These are phyloP conservation scores for Neofusicoccum ribis DNA, from an alignment of 2,329 filamentous ascomycete species.

Conservation along the genomic window DNA sequence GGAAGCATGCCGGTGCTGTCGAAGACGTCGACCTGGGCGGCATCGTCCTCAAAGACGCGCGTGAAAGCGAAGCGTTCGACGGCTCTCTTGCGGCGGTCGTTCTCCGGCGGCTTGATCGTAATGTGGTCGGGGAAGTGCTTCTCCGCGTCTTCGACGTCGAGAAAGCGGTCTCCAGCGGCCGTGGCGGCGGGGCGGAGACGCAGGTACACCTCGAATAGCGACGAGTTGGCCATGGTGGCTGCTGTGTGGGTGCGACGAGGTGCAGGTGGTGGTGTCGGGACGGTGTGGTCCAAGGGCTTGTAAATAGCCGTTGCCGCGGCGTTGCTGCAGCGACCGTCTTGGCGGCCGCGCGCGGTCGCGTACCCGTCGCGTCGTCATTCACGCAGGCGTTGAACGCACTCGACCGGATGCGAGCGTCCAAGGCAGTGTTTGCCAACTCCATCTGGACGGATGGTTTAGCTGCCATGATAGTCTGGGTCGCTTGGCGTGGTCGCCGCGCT, in stretches of 20 bases:
- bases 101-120: slow-evolving; percentile 65
- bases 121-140: slow-evolving; percentile 49
- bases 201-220: slow-evolving; percentile 88
- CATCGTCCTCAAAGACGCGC: slow-evolving; percentile 83
- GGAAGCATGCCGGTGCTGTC: slow-evolving; percentile 72
- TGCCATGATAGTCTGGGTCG: no score
- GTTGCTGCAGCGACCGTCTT: background rate
- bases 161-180: slow-evolving; percentile 63
- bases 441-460: no score
- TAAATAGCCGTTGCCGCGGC: slow-evolving; percentile 5
- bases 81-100: slow-evolving; percentile 78
- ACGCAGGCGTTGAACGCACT: no score
- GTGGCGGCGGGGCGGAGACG: slow-evolving; percentile 63
- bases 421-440: no score
- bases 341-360: background rate
- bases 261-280: background rate
- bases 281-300: background rate
- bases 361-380: no score
- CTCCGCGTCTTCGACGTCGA: slow-evolving; percentile 66
- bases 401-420: no score
- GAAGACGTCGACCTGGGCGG: slow-evolving; percentile 84
- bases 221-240: slow-evolving; percentile 44
- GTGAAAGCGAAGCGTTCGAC: slow-evolving; percentile 96
- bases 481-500: no score
- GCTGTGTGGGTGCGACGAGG: slow-evolving; percentile 23